These are phyloP conservation scores for Bjerkandera adusta DNA, from an alignment of 1,284 basidiomycete genomes.

Conservation along the genomic window DNA sequence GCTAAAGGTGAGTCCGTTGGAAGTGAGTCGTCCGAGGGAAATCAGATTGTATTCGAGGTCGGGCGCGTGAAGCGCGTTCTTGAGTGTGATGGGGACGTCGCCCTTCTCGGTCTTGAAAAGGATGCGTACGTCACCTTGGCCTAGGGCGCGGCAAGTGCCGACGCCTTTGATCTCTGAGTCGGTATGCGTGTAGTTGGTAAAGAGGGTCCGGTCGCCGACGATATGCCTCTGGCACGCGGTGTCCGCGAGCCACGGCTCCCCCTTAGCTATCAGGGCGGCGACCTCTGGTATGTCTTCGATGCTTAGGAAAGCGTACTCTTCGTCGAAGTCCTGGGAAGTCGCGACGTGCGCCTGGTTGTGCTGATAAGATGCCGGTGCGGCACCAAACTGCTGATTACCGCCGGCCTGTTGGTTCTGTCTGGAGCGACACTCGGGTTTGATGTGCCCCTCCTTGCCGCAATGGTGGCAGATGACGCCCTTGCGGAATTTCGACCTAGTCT, in stretches of 20 bases:
- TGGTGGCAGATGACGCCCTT: constrained; percentile 7
- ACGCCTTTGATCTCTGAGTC: constrained; percentile 16
- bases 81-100: constrained; percentile 19
- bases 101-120: constrained; percentile 12
- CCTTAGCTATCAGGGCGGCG: too few relatives aligned
- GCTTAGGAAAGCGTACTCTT: too few relatives aligned
- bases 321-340: too few relatives aligned
- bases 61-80: constrained; percentile 31
- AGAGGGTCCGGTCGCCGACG: constrained; percentile 13
- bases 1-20: constrained; percentile 8
- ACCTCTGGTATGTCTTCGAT: too few relatives aligned
- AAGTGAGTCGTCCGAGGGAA: constrained; percentile 26
- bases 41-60: constrained; percentile 33
- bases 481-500: constrained; percentile 2
- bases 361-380: too few relatives aligned
- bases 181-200: constrained; percentile 15
- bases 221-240: constrained; percentile 16
- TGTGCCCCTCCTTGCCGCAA: constrained; percentile 14
- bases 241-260: constrained; percentile 19
- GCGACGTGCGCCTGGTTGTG: too few relatives aligned
- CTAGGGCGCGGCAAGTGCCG: constrained; percentile 18
- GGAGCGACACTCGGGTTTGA: constrained; percentile 5
- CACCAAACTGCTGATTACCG: too few relatives aligned
- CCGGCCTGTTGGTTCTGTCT: too few relatives aligned
- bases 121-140: constrained; percentile 19